Evolutionary conservation across 1,139 yeast genomes (phyloP).

Genomic region (Yamadazyma pseudoaaseri): DNA sequence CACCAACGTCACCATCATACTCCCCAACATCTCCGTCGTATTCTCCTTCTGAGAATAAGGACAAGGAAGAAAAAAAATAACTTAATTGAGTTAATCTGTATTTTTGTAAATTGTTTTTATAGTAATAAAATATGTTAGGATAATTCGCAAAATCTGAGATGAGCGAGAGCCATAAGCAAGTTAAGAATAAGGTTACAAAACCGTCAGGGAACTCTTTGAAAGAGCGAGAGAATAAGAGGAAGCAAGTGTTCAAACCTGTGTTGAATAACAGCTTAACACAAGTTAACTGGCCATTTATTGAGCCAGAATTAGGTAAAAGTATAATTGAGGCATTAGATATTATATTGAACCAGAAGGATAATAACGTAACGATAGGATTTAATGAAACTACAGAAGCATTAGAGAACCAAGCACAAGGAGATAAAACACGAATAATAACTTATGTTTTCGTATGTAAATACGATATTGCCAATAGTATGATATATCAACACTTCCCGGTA

Average conservation of each 20-base stretch:
- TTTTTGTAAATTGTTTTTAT: constrained; percentile 6
- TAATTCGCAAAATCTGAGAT: background rate
- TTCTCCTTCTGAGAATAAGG: constrained; percentile 33
- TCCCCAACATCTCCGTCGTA: constrained; percentile 71
- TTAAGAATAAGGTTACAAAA: constrained; percentile 1
- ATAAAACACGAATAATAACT: constrained; percentile 18
- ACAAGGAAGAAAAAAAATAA: constrained; percentile 8
- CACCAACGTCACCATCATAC: constrained; percentile 73
- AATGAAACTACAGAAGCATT: constrained; percentile 51
- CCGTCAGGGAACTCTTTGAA: constrained; percentile 31
- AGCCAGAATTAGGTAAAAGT: constrained; percentile 33
- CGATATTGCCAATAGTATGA: constrained; percentile 49
- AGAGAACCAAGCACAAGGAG: constrained; percentile 44
- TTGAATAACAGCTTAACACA: constrained; percentile 60
- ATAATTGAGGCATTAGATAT: constrained; percentile 41
- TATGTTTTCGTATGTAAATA: constrained; percentile 55
- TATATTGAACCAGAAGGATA: constrained; percentile 29
- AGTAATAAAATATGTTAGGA: constrained; percentile 4
- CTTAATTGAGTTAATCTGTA: background rate
- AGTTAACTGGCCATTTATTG: constrained; percentile 53
- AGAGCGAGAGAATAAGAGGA: constrained; percentile 42
- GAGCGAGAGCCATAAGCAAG: background rate
- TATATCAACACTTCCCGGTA: constrained; percentile 53
- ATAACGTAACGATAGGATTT: constrained; percentile 47
- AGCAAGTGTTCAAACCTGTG: constrained; percentile 59